These are phyloP conservation scores for Populus alba DNA, from an alignment of 345 rosid genomes.

Conservation along the genomic window DNA sequence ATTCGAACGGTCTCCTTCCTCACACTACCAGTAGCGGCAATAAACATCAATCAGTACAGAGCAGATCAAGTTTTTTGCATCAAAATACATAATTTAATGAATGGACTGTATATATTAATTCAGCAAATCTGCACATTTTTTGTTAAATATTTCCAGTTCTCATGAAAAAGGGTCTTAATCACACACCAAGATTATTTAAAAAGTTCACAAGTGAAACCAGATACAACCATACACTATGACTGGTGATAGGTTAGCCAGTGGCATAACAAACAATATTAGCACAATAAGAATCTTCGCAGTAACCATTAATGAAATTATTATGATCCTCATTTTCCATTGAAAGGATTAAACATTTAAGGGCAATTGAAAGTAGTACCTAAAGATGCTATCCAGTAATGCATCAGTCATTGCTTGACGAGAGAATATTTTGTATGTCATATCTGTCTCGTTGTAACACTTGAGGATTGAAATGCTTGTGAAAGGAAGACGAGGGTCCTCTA, in stretches of 20 bases:
- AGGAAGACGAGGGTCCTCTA: slow-evolving; percentile 76
- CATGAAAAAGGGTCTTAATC: too few species aligned
- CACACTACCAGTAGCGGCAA: slow-evolving; percentile 33
- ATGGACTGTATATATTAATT: not conserved
- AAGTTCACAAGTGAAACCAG: too few species aligned
- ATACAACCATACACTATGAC: too few species aligned
- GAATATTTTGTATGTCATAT: slow-evolving; percentile 73
- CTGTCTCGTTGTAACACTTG: slow-evolving; percentile 48
- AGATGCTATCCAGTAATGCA: slow-evolving; percentile 66
- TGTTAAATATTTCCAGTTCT: not conserved
- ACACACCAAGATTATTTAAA: too few species aligned
- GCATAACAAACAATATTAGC: too few species aligned
- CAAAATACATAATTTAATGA: not conserved
- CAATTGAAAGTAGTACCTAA: slow-evolving; percentile 46
- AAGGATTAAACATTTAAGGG: not conserved
- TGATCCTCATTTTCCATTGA: not conserved
- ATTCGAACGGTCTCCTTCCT: slow-evolving; percentile 66
- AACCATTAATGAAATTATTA: too few species aligned
- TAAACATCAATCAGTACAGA: slow-evolving; percentile 8
- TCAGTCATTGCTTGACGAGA: slow-evolving; percentile 59
- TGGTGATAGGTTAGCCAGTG: too few species aligned
- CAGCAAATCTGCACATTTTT: not conserved
- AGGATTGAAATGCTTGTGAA: slow-evolving; percentile 81
- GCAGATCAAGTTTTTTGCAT: not conserved
- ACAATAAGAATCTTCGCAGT: too few species aligned